Base-by-base conservation (phyloP, 352 stramenopile species). In the Pythium rhizo-oryzae region DNA sequence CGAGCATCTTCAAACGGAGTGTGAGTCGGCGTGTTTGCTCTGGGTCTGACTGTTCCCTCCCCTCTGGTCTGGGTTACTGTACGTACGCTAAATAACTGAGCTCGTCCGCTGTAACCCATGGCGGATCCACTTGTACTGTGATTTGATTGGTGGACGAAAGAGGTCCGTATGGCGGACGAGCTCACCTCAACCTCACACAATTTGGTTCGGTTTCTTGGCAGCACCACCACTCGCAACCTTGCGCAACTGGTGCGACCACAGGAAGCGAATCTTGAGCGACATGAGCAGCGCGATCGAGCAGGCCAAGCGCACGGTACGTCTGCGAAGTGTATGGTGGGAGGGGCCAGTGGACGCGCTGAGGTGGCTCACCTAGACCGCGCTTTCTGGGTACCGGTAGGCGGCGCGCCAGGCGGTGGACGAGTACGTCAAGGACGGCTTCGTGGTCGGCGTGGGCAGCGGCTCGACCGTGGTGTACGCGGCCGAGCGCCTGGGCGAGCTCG, bases 381-480 rank as follows among this genome's bases (percentile, higher is more conserved):
- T 18, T 59, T 51, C 6, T 54, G 59, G 30, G 53, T 15, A 53
- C 52, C 28, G 12, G 46, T 57, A 94, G 85, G 89, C 89, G 13
- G 90, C 90, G 25, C 87, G 86, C 39, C 80, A 89, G 59, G 91
- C 93, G 18, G 90, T 98, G 64, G 93, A 98, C 70, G 94, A 98
- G 73, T 97, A 94, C 73, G 90, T 98, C 21, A 75, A 81, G 47
- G 93, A 91, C 73, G 97, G 97, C 39, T 98, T 99, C 91, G 84
- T 99, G 41, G 96, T 99, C 62, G 98, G 98, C 47, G 87, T 99
- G 46, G 98, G 98, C 77, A 99, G 96, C 63, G 98, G 98, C 66
- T 99, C 96, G 52, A 99, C 98, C 16, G 97, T 98, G 39, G 98
- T 99, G 60, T 99, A 98, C 79, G 98, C 96, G 41, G 97, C 98